Evolutionary conservation across 78 protist species (phyloP), one percentile per base, ranked within the genome.

Genomic region (Dictyostelium citrinum): DNA sequence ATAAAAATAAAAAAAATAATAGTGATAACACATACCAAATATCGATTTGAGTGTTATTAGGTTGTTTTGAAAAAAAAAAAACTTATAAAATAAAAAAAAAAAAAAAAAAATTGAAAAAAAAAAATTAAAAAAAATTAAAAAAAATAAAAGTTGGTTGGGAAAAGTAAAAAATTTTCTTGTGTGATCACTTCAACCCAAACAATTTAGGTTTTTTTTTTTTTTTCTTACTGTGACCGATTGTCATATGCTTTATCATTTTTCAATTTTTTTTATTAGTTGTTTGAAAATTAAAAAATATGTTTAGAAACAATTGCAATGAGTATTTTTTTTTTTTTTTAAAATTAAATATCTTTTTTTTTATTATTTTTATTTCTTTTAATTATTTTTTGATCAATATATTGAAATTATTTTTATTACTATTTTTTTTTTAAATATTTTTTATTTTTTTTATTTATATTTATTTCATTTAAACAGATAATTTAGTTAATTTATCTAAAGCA

Each of bases 401-500:
- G 64, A 55, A 20, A 55, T 55, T 55, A 14, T 55, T 55, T 9
- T 60, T 60, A 60, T 60, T 60, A 10, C 8, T 8, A n/a, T 60
- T 27, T 64, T 64, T 58, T 22, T 58, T 49, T 41, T 41, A 6
- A 24, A 39, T 37, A 37, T 37, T 39, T 39, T 39, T 64, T 11
- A 20, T n/a, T 33, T 9, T 55, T 10, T 58, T 35, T 35, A 60
- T 22, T 80, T 80, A 58, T 51, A 77, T 43, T 43, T 43, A 43
- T 43, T 43, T 10, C 51, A 43, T 43, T 79, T 88, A 88, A 35
- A 88, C 93, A 46, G 93, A 46, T 61, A 88, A 68, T 68, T 88
- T 88, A 6, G 93, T 46, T 20, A 88, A 83, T 79, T 93, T 82
- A 51, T 85, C 91, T 46, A 96, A 85, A 74, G 51, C 14, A 27